Evolutionary conservation across 1,284 basidiomycete species (phyloP).

Genomic region (Cryptococcus floricola): DNA sequence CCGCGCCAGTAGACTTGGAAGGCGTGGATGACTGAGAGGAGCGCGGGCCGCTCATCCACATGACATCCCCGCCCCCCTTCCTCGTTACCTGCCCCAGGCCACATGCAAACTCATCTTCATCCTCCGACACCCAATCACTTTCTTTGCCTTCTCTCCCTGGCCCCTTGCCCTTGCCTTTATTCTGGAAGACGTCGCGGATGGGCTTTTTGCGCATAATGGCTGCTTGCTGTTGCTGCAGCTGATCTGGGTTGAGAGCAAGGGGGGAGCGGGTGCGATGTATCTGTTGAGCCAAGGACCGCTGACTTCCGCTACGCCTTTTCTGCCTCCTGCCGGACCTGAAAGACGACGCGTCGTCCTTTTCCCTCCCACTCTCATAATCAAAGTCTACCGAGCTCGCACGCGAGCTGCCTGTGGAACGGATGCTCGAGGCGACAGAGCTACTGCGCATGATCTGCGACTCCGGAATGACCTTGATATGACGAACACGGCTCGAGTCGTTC

Average conservation of each 20-base stretch:
- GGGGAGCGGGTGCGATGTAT: constrained; percentile 28
- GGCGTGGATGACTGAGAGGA: not conserved
- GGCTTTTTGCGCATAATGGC: constrained; percentile 24
- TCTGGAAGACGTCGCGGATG: constrained; percentile 50
- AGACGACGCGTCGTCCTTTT: constrained; percentile 20
- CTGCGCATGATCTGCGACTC: constrained; percentile 35
- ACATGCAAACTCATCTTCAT: constrained; percentile 45
- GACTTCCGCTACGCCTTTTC: constrained; percentile 16
- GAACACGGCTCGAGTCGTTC: constrained; percentile 32
- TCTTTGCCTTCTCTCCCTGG: constrained; percentile 20
- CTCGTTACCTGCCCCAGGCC: constrained; percentile 45
- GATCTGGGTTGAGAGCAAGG: not conserved
- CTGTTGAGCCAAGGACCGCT: constrained; percentile 26
- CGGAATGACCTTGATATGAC: constrained; percentile 42
- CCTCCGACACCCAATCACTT: constrained; percentile 50
- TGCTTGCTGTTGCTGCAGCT: not conserved
- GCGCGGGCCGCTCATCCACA: constrained; percentile 12
- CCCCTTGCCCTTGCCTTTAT: constrained; percentile 19
- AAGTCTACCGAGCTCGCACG: constrained; percentile 29
- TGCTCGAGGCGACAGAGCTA: constrained; percentile 33
- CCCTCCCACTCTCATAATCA: constrained; percentile 30
- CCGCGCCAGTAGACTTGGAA: not conserved
- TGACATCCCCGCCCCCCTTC: not conserved
- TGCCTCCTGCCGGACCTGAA: constrained; percentile 18
- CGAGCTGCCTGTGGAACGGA: constrained; percentile 33